Percentiles rank a stretch among this genome's conserved stretches.
Conservation (phyloP, 331 rosid genomes). For the Malus hybrid region DNA sequence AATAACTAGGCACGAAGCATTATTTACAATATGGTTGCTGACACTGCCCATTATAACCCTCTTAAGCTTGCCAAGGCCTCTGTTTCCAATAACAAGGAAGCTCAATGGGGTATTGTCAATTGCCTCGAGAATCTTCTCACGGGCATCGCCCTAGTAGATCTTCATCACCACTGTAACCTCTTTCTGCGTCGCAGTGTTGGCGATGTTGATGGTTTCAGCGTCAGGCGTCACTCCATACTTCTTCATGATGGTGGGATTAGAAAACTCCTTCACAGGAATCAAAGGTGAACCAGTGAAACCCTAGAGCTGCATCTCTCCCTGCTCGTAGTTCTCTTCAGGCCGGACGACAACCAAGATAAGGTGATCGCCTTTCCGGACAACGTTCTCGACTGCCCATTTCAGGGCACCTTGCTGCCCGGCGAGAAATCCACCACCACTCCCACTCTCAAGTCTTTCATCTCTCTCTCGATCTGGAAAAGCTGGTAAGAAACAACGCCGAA, state of each 20-base stretch:
- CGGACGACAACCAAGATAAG: conserved; percentile 49
- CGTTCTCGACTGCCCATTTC: conserved; percentile 69
- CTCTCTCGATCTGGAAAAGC: not conserved
- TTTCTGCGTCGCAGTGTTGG: conserved; percentile 39
- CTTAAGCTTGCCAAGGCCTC: conserved; percentile 73
- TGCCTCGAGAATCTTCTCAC: conserved; percentile 82
- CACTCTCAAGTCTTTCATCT: conserved; percentile 45
- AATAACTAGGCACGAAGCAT: conserved; percentile 65
- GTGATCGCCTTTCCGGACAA: conserved; percentile 56
- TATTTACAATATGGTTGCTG: conserved; percentile 73
- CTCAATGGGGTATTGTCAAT: conserved; percentile 46
- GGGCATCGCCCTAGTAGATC: conserved; percentile 86
- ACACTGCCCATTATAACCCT: conserved; percentile 91
- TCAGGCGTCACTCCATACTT: conserved; percentile 51
- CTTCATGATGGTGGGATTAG: conserved; percentile 39
- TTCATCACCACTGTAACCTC: conserved; percentile 56
- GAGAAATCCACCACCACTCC: conserved; percentile 96
- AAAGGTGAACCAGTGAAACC: conserved; percentile 68
- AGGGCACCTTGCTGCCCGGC: conserved; percentile 54
- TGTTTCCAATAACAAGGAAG: conserved; percentile 55
- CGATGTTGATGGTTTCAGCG: conserved; percentile 44
- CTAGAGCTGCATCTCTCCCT: conserved; percentile 87
- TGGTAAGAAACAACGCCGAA: not conserved
- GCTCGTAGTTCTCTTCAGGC: conserved; percentile 47
- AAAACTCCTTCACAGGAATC: conserved; percentile 52